Base-by-base conservation (phyloP, 805 yeast genomes). In the Wickerhamomyces bovis region DNA sequence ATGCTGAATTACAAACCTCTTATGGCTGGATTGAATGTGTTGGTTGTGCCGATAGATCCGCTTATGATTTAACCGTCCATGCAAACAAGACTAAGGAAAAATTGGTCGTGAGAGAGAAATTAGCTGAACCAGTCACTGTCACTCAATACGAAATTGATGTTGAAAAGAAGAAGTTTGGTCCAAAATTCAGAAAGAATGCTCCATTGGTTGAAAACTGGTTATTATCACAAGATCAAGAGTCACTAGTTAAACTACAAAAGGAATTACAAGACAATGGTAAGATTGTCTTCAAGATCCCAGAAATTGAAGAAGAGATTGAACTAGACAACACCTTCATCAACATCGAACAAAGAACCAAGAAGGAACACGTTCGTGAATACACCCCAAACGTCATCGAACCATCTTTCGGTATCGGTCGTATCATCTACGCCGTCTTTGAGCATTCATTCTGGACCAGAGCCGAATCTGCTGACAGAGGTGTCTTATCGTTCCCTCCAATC, bases 11-110 rank as follows among this genome's bases (percentile, higher is more conserved):
- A 61, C 83, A 86, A 59, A 83, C 97, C 39, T 88, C 97, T 30
- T 94, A 89, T 61, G 99, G 99, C 60, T 94, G 99, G 99, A 87
- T 94, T 60, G 99, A 94, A 75, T 95, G 99, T 82, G 97, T 94
- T 66, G 99, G 99, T 57, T 94, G 98, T 75, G 99, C 99, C 55
- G 99, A 94, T 72, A 83, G 99, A 75, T 87, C 96, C 41, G 99
- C 99, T 38, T 94, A 89, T 66, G 99, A 94, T 72, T 80, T 94
- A 68, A 78, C 92, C 42, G 99, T 95, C 51, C 99, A 94, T 67
- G 71, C 97, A 40, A 94, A 92, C 47, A 86, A 87, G 70, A 94
- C 99, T 48, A 89, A 89, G 70, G 97, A 89, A 73, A 92, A 89
- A 71, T 75, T 94, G 59, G 90, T 89, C 50, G 99, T 94, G 41